Evolutionary conservation across 208 protist genomes (phyloP).

Genomic region (Acanthamoeba rhysodes): DNA sequence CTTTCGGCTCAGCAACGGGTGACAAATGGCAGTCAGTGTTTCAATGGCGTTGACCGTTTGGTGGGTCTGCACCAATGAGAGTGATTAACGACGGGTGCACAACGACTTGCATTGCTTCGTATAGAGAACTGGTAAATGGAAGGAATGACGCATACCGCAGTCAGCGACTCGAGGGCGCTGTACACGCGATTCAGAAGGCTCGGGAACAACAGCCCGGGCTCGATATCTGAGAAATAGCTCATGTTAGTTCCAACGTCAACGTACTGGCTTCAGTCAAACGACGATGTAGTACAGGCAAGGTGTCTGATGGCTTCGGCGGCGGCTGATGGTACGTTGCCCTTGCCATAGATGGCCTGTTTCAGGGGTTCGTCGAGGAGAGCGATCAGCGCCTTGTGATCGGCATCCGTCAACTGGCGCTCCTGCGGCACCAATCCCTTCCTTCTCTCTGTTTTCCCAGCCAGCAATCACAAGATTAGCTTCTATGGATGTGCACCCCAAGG

Average conservation of each 20-base stretch:
- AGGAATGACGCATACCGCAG: background rate
- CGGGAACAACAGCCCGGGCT: slow-evolving; percentile 29
- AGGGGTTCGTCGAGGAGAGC: slow-evolving; percentile 10
- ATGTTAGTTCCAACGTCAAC: background rate
- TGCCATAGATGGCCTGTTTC: slow-evolving; percentile 66
- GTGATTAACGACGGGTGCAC: background rate
- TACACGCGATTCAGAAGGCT: background rate
- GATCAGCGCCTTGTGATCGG: slow-evolving; percentile 22
- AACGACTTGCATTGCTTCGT: background rate
- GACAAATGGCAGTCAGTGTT: background rate
- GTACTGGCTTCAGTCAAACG: background rate
- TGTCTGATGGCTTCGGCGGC: slow-evolving; percentile 36
- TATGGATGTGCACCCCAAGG: background rate
- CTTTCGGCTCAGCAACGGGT: slow-evolving; percentile 53
- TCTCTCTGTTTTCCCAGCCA: background rate
- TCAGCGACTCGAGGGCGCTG: slow-evolving; percentile 47
- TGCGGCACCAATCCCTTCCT: background rate
- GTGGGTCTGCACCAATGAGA: slow-evolving; percentile 1
- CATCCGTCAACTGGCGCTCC: background rate
- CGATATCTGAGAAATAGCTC: slow-evolving; percentile 22
- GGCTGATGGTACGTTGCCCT: slow-evolving; percentile 25
- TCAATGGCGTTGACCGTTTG: slow-evolving; percentile 67
- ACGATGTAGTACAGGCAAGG: slow-evolving; percentile 30
- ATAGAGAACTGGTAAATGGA: background rate
- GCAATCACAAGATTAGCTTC: background rate